Evolutionary conservation across 202 grass and related monocot species (phyloP).

Genomic region (Digitaria exilis): DNA sequence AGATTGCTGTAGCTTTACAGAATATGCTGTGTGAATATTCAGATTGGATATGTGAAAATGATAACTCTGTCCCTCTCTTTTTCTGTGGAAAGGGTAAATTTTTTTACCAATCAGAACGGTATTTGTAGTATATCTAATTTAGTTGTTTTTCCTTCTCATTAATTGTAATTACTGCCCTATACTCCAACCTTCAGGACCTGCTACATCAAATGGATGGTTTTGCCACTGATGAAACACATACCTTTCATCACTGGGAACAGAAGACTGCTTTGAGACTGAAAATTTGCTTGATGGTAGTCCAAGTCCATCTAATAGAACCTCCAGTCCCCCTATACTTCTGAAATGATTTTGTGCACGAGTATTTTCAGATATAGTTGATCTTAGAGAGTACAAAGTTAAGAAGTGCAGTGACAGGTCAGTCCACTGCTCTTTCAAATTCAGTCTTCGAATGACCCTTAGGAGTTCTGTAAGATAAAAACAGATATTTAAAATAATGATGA

Average conservation of each 20-base stretch:
- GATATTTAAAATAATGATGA: slow-evolving; percentile 38
- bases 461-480: slow-evolving; percentile 76
- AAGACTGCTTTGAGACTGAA: slow-evolving; percentile 67
- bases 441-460: slow-evolving; percentile 88
- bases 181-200: slow-evolving; percentile 3
- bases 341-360: slow-evolving; percentile 98
- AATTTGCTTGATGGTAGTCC: slow-evolving; percentile 92
- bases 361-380: slow-evolving; percentile 85
- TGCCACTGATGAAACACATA: slow-evolving; percentile 33
- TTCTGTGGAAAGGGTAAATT: background rate
- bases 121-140: slow-evolving; percentile 3
- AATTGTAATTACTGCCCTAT: background rate
- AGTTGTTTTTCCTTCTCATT: slow-evolving; percentile 19
- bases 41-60: slow-evolving; percentile 5
- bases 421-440: slow-evolving; percentile 96
- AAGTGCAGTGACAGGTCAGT: slow-evolving; percentile 86
- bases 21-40: background rate
- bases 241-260: slow-evolving; percentile 78
- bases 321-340: slow-evolving; percentile 96
- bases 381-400: slow-evolving; percentile 78
- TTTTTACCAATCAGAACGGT: slow-evolving; percentile 13
- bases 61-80: too few species aligned
- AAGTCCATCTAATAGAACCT: slow-evolving; percentile 93
- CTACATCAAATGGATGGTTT: slow-evolving; percentile 20
- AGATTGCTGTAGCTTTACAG: background rate